phyloP scores from a whole-genome alignment of 208 protist genomes.

The Crithidia brevicula region DNA sequence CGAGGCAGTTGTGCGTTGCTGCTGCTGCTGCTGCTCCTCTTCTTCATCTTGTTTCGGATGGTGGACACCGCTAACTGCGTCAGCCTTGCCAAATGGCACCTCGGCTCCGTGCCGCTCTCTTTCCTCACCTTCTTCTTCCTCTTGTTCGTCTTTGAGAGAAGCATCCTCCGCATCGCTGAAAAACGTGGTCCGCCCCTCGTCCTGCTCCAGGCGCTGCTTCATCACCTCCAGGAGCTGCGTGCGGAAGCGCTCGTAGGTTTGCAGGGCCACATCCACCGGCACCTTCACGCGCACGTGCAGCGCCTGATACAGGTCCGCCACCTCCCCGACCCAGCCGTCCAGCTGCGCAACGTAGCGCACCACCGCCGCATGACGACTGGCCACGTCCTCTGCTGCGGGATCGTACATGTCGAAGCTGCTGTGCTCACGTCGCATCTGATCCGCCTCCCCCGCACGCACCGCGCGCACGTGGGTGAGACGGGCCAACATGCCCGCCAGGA shows the following conservation, averaged over 20 bases:
- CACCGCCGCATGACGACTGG: conserved; percentile 26
- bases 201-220: conserved; percentile 36
- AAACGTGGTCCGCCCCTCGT: neutral
- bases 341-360: conserved; percentile 37
- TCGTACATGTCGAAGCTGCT: conserved; percentile 51
- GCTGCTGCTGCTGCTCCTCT: neutral
- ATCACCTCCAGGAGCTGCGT: conserved; percentile 42
- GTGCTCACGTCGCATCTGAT: conserved; percentile 30
- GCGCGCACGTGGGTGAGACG: conserved; percentile 45
- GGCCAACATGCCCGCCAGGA: conserved; percentile 40
- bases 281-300: conserved; percentile 42
- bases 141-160: neutral
- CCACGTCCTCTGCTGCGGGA: conserved; percentile 38
- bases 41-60: too few relatives aligned
- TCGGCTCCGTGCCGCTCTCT: neutral
- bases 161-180: neutral
- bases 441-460: conserved; percentile 39
- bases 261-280: conserved; percentile 27
- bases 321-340: conserved; percentile 26
- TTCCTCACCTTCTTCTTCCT: conserved; percentile 3
- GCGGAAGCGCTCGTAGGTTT: conserved; percentile 32
- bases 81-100: too few relatives aligned
- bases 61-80: too few relatives aligned
- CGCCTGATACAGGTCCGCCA: conserved; percentile 28
- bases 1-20: neutral